phyloP scores from a whole-genome alignment of 768 basidiomycete genomes.

The Naematelia aurantialba region DNA sequence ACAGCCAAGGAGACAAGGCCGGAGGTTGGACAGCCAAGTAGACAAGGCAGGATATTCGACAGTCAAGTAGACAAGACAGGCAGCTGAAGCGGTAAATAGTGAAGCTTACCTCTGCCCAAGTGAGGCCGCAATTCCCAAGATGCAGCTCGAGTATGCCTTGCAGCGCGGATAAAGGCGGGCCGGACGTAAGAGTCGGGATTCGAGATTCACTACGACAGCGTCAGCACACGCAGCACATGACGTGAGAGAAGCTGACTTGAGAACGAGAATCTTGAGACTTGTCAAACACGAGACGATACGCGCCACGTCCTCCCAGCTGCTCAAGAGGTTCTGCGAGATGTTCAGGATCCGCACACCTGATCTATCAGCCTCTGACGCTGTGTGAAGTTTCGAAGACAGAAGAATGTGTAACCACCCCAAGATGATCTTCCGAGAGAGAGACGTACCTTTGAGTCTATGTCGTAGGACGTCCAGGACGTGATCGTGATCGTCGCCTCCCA shows the following conservation, averaged over 20 bases:
- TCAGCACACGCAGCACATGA: background rate
- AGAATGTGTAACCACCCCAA: constrained; percentile 9
- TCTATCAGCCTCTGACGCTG: constrained; percentile 7
- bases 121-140: constrained; percentile 24
- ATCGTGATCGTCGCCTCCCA: constrained; percentile 50
- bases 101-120: constrained; percentile 39
- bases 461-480: constrained; percentile 11
- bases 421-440: constrained; percentile 6
- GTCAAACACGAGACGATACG: constrained; percentile 63
- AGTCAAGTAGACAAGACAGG: no score
- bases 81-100: no score
- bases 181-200: constrained; percentile 1
- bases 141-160: constrained; percentile 28
- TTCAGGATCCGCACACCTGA: constrained; percentile 75
- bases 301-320: constrained; percentile 67
- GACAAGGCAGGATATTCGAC: no score
- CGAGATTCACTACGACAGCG: constrained; percentile 16
- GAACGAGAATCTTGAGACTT: constrained; percentile 60
- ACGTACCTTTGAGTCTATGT: constrained; percentile 18
- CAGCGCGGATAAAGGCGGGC: constrained; percentile 7
- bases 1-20: no score
- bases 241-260: constrained; percentile 64
- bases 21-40: no score
- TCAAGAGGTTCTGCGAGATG: constrained; percentile 69
- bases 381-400: background rate